Percentiles rank a stretch among this genome's conserved stretches.
phyloP scores from a whole-genome alignment of 305 asterid species.

The Solanum hybrid region DNA sequence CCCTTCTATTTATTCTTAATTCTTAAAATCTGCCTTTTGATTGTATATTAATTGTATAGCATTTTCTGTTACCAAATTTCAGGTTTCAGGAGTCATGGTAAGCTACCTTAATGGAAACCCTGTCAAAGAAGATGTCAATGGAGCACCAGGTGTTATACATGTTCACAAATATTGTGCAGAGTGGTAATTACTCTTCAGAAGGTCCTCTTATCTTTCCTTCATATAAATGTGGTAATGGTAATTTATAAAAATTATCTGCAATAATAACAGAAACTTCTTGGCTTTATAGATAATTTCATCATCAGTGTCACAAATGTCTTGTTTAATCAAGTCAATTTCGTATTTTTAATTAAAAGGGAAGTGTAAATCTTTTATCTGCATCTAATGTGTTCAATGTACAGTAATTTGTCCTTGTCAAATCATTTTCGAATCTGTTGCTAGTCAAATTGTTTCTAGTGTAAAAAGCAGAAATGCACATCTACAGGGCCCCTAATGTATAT shows the following conservation, averaged over 20 bases:
- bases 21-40: neutral
- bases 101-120: constrained; percentile 59
- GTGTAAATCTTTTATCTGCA: neutral
- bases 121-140: constrained; percentile 23
- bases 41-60: neutral
- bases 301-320: neutral
- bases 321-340: neutral
- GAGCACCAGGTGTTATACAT: constrained; percentile 33
- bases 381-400: neutral
- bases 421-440: neutral
- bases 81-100: constrained; percentile 76
- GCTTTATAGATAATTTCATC: neutral
- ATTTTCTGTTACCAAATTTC: constrained; percentile 11
- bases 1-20: neutral
- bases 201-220: neutral
- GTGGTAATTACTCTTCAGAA: constrained; percentile 43
- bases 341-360: neutral
- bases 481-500: constrained; percentile 97
- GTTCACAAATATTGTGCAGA: constrained; percentile 77
- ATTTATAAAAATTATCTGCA: neutral
- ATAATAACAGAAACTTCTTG: neutral
- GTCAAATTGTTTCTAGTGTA: neutral
- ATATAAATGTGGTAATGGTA: neutral
- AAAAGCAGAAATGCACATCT: neutral
- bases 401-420: neutral